Conservation (phyloP, 2,329 filamentous ascomycete genomes). For the Sordariomycetes sp. region DNA sequence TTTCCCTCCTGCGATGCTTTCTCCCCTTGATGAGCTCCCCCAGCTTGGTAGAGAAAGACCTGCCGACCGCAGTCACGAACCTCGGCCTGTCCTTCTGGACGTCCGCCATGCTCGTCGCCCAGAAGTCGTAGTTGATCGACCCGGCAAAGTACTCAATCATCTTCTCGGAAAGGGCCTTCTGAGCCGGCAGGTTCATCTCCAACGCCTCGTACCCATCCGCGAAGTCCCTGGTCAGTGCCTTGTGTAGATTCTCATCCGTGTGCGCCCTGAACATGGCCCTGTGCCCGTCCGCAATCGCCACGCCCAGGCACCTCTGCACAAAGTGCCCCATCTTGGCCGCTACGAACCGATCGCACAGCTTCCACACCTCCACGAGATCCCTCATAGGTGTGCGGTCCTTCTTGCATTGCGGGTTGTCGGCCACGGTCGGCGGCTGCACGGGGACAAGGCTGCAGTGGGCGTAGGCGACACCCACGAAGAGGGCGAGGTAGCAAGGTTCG, state of each 20-base stretch:
- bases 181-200: conserved; percentile 10
- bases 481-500: conserved; percentile 20
- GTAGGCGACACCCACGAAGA: conserved; percentile 24
- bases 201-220: conserved; percentile 24
- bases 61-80: conserved; percentile 20
- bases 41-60: conserved; percentile 19
- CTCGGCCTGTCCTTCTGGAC: conserved; percentile 15
- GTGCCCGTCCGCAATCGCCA: conserved; percentile 20
- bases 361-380: conserved; percentile 24
- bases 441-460: conserved; percentile 22
- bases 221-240: conserved; percentile 20
- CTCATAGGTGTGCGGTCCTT: conserved; percentile 15
- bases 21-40: conserved; percentile 9
- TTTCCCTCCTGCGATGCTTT: no score
- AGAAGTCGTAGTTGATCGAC: conserved; percentile 17
- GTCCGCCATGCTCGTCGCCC: conserved; percentile 13
- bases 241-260: conserved; percentile 16
- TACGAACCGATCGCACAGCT: conserved; percentile 25
- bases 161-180: conserved; percentile 11
- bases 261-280: conserved; percentile 18
- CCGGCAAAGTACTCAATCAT: conserved; percentile 23
- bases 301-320: conserved; percentile 18
- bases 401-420: conserved; percentile 14
- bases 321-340: conserved; percentile 17
- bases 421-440: conserved; percentile 13